A percentile compares a stretch with the other conserved stretches of the same genome.
phyloP scores from a whole-genome alignment of 768 basidiomycete species.

The Collybiopsis confluens region DNA sequence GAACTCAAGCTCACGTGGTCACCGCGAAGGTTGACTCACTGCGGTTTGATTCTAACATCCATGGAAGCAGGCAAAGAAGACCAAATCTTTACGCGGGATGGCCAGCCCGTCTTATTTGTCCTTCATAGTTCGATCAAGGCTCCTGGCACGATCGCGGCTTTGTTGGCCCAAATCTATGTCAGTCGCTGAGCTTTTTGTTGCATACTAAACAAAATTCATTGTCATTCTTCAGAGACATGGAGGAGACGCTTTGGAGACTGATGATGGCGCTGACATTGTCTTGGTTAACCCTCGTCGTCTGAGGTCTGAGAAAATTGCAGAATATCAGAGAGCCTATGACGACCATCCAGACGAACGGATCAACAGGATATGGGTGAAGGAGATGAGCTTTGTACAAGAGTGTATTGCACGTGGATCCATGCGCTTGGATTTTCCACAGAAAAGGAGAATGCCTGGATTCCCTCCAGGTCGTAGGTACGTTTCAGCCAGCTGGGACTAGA shows the following conservation, averaged over 20 bases:
- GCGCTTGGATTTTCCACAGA: not conserved
- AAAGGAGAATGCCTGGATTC: constrained; percentile 2
- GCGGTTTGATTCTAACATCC: not conserved
- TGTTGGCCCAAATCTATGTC: not conserved
- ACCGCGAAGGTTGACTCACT: not conserved
- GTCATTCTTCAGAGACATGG: not conserved
- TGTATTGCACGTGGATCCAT: not conserved
- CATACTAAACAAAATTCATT: not conserved
- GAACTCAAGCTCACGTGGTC: not conserved
- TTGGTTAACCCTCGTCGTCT: not conserved
- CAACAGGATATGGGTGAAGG: not conserved
- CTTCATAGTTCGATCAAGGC: not conserved
- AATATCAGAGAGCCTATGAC: constrained; percentile 1
- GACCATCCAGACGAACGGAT: not conserved
- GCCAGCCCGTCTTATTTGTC: not conserved
- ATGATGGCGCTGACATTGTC: not conserved
- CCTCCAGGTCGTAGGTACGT: not conserved
- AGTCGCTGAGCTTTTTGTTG: not conserved
- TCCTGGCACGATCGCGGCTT: not conserved
- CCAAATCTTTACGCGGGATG: not conserved
- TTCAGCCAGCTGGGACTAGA: no score
- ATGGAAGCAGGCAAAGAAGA: not conserved
- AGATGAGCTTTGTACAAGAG: constrained; percentile 1
- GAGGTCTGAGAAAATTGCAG: no score
- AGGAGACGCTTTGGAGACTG: not conserved